phyloP scores from a whole-genome alignment of 225 moss, liverwort and hornwort genomes.

The Bryum argenteum region DNA sequence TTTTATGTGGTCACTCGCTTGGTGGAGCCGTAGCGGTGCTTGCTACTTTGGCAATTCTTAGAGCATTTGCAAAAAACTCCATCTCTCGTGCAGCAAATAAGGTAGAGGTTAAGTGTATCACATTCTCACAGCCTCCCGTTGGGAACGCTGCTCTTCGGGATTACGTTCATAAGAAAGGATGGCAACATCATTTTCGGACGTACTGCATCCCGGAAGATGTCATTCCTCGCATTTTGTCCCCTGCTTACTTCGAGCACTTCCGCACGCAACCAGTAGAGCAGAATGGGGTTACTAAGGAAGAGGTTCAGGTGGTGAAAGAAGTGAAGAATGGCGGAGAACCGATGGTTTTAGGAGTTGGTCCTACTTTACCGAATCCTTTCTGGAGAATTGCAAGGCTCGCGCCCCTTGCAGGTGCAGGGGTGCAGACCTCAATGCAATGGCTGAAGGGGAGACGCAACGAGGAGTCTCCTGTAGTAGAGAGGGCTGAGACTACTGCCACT shows the following conservation, averaged over 20 bases:
- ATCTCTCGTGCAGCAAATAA: constrained; percentile 72
- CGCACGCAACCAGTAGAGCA: constrained; percentile 59
- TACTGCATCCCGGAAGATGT: constrained; percentile 98
- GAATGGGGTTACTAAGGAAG: constrained; percentile 49
- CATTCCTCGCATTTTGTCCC: constrained; percentile 93
- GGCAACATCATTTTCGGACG: constrained; percentile 96
- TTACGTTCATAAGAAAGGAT: constrained; percentile 88
- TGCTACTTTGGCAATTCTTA: constrained; percentile 88
- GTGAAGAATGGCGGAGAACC: constrained; percentile 46
- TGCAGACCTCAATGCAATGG: constrained; percentile 75
- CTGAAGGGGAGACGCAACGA: constrained; percentile 53
- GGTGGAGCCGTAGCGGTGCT: constrained; percentile 99
- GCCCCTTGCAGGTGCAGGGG: constrained; percentile 68
- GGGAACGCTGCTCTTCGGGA: constrained; percentile 95
- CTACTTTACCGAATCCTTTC: constrained; percentile 62
- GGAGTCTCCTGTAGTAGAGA: constrained; percentile 33
- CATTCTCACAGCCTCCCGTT: constrained; percentile 99
- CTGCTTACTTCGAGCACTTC: constrained; percentile 94
- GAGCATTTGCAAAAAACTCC: constrained; percentile 72
- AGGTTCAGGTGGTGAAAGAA: constrained; percentile 35
- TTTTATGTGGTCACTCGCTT: constrained; percentile 97
- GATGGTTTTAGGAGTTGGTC: constrained; percentile 74
- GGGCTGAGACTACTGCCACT: constrained; percentile 25
- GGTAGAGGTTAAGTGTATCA: constrained; percentile 94
- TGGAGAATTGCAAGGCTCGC: constrained; percentile 91